These are phyloP conservation scores for Cyanophora paradoxa DNA, from an alignment of 78 protist genomes.

Conservation along the genomic window DNA sequence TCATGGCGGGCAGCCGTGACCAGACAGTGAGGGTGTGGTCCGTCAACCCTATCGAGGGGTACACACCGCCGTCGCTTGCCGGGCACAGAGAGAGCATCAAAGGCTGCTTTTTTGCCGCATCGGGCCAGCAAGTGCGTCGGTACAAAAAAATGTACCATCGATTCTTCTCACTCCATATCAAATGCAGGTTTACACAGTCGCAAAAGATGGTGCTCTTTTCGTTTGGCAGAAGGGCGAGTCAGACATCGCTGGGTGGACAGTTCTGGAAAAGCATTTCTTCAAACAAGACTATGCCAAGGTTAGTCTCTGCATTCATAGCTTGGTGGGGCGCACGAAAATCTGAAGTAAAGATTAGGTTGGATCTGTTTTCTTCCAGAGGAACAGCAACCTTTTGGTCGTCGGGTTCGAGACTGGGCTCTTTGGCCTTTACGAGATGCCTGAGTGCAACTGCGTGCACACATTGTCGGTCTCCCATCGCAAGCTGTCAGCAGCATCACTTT, in stretches of 20 bases:
- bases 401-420: conserved; percentile 77
- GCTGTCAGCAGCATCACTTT: conserved; percentile 26
- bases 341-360: too few species aligned
- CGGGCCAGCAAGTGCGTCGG: too few species aligned
- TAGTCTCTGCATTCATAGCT: too few species aligned
- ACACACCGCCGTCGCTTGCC: background rate
- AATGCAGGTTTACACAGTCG: conserved; percentile 10
- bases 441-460: conserved; percentile 43
- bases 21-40: conserved; percentile 25
- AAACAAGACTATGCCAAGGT: conserved; percentile 28
- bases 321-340: too few species aligned
- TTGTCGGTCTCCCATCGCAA: conserved; percentile 44
- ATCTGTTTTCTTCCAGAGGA: conserved; percentile 31
- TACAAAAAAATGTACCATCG: too few species aligned
- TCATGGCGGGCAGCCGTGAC: conserved; percentile 32
- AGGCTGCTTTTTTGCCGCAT: conserved; percentile 11
- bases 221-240: conserved; percentile 10
- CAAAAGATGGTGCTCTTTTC: background rate
- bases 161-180: too few species aligned
- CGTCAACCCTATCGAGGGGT: conserved; percentile 9
- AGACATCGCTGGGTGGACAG: background rate
- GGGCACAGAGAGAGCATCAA: conserved; percentile 37
- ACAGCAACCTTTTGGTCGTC: conserved; percentile 61
- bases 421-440: conserved; percentile 61
- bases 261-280: conserved; percentile 1